phyloP scores from a whole-genome alignment of 768 basidiomycete species.

The Rhodotorula diobovata region DNA sequence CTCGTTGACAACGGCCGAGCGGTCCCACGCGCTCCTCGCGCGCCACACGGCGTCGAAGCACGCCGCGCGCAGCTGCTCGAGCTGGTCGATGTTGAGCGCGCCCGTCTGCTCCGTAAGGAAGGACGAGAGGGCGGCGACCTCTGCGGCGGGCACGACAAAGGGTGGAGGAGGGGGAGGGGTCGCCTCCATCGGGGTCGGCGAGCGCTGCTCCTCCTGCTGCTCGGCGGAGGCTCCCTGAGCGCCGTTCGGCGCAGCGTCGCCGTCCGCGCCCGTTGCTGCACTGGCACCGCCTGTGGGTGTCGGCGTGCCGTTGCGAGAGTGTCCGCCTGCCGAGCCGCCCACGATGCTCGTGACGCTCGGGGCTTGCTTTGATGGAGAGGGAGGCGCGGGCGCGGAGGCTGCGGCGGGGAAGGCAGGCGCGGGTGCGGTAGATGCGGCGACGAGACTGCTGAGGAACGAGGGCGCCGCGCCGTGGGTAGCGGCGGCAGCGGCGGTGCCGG shows the following conservation, averaged over 20 bases:
- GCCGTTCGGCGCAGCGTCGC: constrained; percentile 48
- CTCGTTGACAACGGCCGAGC: constrained; percentile 57
- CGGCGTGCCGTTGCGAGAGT: background rate
- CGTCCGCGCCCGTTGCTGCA: background rate
- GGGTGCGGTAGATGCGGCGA: background rate
- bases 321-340: background rate
- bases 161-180: constrained; percentile 48
- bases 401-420: background rate
- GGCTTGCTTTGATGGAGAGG: constrained; percentile 1
- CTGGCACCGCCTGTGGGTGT: background rate
- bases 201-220: constrained; percentile 10
- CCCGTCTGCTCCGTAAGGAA: constrained; percentile 58
- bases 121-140: constrained; percentile 54
- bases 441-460: background rate
- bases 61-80: constrained; percentile 87
- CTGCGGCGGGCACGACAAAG: constrained; percentile 61
- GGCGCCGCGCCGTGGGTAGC: background rate
- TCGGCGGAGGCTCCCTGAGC: constrained; percentile 3
- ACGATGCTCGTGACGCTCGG: background rate
- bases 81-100: constrained; percentile 71
- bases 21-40: constrained; percentile 75
- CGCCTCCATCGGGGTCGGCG: constrained; percentile 21
- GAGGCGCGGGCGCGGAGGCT: background rate
- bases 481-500: background rate
- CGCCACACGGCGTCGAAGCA: constrained; percentile 78